phyloP scores from a whole-genome alignment of 192 early-diverging fungal genomes.

The Entomortierella parvispora region DNA sequence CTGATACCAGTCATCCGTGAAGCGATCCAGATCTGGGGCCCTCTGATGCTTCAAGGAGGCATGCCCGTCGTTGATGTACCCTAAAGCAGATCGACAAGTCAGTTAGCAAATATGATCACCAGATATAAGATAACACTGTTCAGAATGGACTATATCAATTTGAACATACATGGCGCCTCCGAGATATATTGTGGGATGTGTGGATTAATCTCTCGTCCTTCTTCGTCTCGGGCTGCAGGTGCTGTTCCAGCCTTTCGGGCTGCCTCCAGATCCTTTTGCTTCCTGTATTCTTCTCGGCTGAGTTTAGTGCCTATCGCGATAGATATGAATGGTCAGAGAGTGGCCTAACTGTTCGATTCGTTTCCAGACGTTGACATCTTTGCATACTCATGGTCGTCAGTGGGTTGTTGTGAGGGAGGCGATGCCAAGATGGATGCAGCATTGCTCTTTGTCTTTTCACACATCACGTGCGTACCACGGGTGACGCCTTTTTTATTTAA shows the following conservation, averaged over 20 bases:
- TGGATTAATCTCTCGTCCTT: slow-evolving; percentile 96
- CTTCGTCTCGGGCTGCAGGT: slow-evolving; percentile 84
- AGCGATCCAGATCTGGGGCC: slow-evolving; percentile 46
- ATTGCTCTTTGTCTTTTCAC: too few relatives aligned
- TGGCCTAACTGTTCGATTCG: not conserved
- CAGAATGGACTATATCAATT: not conserved
- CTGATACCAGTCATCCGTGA: slow-evolving; percentile 79
- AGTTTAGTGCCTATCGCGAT: slow-evolving; percentile 67
- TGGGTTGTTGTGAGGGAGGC: too few relatives aligned
- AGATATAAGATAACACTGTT: not conserved
- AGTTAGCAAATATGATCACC: too few relatives aligned
- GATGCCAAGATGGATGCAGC: too few relatives aligned
- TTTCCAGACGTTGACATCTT: too few relatives aligned
- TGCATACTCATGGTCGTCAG: too few relatives aligned
- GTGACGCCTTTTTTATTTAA: too few relatives aligned
- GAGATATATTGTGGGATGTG: slow-evolving; percentile 98
- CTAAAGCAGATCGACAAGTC: too few relatives aligned
- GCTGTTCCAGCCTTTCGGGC: slow-evolving; percentile 95
- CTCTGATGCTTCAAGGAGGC: slow-evolving; percentile 92
- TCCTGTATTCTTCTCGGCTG: slow-evolving; percentile 93
- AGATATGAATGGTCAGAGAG: not conserved
- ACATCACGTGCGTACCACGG: too few relatives aligned
- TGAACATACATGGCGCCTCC: slow-evolving; percentile 84
- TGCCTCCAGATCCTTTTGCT: slow-evolving; percentile 94
- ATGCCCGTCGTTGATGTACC: slow-evolving; percentile 85